Evolutionary conservation across 805 yeast genomes (phyloP), one percentile per base, ranked within the genome.

Genomic region (Grigorovia transvaalensis): DNA sequence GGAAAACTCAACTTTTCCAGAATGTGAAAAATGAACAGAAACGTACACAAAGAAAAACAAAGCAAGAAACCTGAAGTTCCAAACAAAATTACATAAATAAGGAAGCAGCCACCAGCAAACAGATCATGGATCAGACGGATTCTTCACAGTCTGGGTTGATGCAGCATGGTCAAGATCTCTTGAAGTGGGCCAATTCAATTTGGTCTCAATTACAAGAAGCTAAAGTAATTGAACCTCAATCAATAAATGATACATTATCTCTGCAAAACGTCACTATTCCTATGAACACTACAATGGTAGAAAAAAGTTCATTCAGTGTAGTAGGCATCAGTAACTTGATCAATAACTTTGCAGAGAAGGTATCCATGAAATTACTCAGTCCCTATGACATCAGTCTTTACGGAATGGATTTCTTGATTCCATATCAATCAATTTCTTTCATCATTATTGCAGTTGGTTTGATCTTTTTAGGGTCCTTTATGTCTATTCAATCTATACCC

Each of bases 391-490:
- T 5, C 38, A 11, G 15, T 11, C 11, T 5, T 33, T 3, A 33
- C 15, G n/a, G n/a, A 15, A n/a, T 38, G 8, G 17, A 38, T 38
- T 38, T 38, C 8, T 3, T 7, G 2, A 15, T 38, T 12, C 42
- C 42, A 15, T 15, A 15, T 38, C 46, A 48, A 15, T 30, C 15
- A 38, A 13, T 20, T 12, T 17, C 45, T 7, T 54, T 52, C 11
- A 46, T 50, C n/a, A 33, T 59, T 4, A 44, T 65, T 33, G 65
- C 70, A 1, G 48, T 68, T 6, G 49, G 62, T 0, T 51, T 74
- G 33, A 61, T 71, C 1, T 53, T 64, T 2, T 9, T 70, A 19
- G 77, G 76, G 0, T 55, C 71, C 17, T 67, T 66, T 53, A 61
- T 68, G 5, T 64, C 75, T 0, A 49, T 74, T 2, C 61, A 55